Percentiles rank a stretch among this genome's conserved stretches.
phyloP scores from a whole-genome alignment of 768 basidiomycete genomes.

The Agaricus blazei region DNA sequence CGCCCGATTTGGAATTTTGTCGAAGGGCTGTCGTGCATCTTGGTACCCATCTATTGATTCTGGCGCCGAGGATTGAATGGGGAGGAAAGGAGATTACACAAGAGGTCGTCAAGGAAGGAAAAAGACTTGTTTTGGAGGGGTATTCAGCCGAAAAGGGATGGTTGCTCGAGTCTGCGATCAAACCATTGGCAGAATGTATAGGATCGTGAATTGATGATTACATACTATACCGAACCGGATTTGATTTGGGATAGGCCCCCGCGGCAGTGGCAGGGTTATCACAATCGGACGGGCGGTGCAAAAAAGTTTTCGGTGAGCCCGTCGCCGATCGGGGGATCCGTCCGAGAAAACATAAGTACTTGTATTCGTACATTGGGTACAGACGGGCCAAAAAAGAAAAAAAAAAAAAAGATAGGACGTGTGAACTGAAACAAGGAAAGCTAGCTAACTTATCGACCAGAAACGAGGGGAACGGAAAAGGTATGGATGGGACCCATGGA shows the following conservation, averaged over 20 bases:
- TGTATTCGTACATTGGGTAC: constrained; percentile 1
- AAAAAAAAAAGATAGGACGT: not conserved
- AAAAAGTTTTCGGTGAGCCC: not conserved
- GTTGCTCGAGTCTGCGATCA: not conserved
- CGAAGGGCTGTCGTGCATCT: constrained; percentile 38
- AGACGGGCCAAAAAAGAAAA: not conserved
- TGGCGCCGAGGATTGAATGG: constrained; percentile 49
- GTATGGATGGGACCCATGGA: not conserved
- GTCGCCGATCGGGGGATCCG: constrained; percentile 2
- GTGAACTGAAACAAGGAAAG: not conserved
- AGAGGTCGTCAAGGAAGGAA: constrained; percentile 45
- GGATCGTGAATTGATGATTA: not conserved
- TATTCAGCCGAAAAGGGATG: constrained; percentile 19
- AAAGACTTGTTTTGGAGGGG: constrained; percentile 35
- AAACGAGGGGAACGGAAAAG: not conserved
- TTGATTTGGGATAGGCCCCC: not conserved
- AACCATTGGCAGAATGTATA: too few relatives aligned
- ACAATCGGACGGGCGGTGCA: not conserved
- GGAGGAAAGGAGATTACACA: constrained; percentile 41
- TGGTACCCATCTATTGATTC: constrained; percentile 51
- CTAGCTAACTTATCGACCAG: not conserved
- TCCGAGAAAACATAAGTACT: not conserved
- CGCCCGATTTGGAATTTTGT: constrained; percentile 24
- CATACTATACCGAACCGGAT: not conserved
- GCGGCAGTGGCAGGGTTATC: constrained; percentile 1